phyloP scores from a whole-genome alignment of 2,329 filamentous ascomycete species.

The Monosporascus sp. region DNA sequence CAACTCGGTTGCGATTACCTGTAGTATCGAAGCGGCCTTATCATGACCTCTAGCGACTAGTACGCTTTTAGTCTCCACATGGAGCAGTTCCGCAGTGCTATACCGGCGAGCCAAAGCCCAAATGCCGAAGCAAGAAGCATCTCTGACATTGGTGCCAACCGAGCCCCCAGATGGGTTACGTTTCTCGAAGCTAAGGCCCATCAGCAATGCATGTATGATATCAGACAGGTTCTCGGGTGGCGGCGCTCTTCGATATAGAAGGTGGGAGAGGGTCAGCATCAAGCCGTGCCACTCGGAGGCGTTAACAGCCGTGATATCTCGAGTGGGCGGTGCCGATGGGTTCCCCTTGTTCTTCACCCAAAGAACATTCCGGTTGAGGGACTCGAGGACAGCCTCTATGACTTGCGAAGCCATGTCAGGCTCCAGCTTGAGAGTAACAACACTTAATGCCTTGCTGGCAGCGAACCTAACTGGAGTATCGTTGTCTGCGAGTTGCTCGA shows the following conservation, averaged over 20 bases:
- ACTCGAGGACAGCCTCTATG: conserved; percentile 79
- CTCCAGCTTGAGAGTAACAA: conserved; percentile 76
- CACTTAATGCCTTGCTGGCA: conserved; percentile 86
- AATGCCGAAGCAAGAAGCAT: conserved; percentile 93
- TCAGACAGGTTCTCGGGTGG: conserved; percentile 64
- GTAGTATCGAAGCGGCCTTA: conserved; percentile 52
- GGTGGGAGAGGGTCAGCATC: conserved; percentile 78
- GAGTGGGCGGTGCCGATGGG: conserved; percentile 29
- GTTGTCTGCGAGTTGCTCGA: conserved; percentile 75
- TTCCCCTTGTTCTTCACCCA: conserved; percentile 37
- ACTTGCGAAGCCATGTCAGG: conserved; percentile 79
- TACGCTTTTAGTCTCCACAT: conserved; percentile 48
- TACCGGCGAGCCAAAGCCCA: conserved; percentile 91
- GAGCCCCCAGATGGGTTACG: conserved; percentile 79
- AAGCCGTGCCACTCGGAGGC: conserved; percentile 87
- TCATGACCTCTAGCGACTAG: conserved; percentile 33
- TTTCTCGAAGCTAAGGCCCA: conserved; percentile 84
- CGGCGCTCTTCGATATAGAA: conserved; percentile 79
- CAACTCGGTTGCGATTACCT: conserved; percentile 75
- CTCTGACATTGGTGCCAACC: conserved; percentile 82
- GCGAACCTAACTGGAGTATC: conserved; percentile 88
- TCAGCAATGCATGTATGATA: conserved; percentile 70
- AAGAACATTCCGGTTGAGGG: conserved; percentile 53
- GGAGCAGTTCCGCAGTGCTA: conserved; percentile 68
- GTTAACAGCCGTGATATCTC: conserved; percentile 71